Evolutionary conservation across 2,329 filamentous ascomycete species (phyloP), one percentile per base, ranked within the genome.

Genomic region (Biscogniauxia marginata): DNA sequence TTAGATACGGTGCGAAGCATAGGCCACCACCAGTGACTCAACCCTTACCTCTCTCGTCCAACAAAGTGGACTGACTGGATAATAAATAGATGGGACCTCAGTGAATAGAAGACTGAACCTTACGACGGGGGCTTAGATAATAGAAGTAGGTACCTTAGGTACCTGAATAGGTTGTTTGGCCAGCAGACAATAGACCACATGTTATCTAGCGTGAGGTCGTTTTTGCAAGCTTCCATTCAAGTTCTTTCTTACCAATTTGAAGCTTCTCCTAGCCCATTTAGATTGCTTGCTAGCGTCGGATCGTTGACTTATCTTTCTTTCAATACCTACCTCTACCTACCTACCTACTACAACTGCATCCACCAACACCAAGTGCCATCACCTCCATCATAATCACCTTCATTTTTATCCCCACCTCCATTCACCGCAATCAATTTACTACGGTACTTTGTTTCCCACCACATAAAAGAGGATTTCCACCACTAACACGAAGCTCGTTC

Each of bases 1-100:
- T n/a, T n/a, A n/a, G n/a, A n/a, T n/a, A n/a, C n/a, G n/a, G n/a
- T n/a, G n/a, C n/a, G n/a, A n/a, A n/a, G n/a, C n/a, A n/a, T n/a
- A n/a, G n/a, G n/a, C n/a, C n/a, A n/a, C n/a, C n/a, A n/a, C n/a
- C n/a, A n/a, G n/a, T n/a, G n/a, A n/a, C n/a, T n/a, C n/a, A n/a
- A n/a, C n/a, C n/a, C n/a, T n/a, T n/a, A n/a, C n/a, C n/a, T n/a
- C n/a, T n/a, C n/a, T n/a, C n/a, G n/a, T n/a, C n/a, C n/a, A 34
- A 9, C 23, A 13, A 46, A 24, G 44, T 46, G 21, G 21, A 3
- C 20, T 16, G 45, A 18, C 16, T 25, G 16, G 51, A 45, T 53
- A 30, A n/a, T 55, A 50, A 55, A 58, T 30, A 20, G 20, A 43
- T 30, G 21, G 3, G 50, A 51, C 7, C 18, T 43, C 44, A 43